Conservation (phyloP, 2,329 filamentous ascomycete genomes). For the Apiospora aurea region DNA sequence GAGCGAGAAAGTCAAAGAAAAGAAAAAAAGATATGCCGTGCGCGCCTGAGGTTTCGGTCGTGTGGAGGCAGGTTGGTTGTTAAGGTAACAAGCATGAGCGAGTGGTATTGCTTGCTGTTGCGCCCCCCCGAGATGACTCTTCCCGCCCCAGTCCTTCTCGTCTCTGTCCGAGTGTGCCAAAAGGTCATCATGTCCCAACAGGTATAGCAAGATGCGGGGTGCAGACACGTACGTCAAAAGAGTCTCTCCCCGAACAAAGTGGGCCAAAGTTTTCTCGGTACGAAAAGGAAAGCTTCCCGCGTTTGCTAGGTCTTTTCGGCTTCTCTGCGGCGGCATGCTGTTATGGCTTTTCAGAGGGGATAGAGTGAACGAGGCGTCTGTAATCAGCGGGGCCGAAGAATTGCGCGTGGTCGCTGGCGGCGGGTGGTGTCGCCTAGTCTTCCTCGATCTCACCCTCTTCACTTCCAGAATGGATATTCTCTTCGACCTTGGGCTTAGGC, state of each 20-base stretch:
- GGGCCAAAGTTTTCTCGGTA: not conserved
- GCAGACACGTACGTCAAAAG: conserved; percentile 25
- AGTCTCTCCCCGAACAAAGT: conserved; percentile 15
- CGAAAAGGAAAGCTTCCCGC: not conserved
- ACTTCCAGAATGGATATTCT: conserved; percentile 80
- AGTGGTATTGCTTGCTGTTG: not conserved
- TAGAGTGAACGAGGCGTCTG: not conserved
- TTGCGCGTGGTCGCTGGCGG: not conserved
- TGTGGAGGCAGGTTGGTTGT: not conserved
- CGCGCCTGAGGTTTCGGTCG: not conserved
- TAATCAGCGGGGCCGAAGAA: not conserved
- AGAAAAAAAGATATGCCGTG: not conserved
- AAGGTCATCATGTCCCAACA: conserved; percentile 24
- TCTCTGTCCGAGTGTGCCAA: conserved; percentile 4
- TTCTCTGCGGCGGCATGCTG: not conserved
- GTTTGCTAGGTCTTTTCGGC: not conserved
- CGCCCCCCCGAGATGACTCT: not conserved
- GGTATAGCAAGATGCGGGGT: conserved; percentile 9
- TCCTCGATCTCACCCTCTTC: conserved; percentile 99
- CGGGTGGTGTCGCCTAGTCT: conserved; percentile 51
- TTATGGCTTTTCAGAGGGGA: not conserved
- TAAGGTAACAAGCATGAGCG: not conserved
- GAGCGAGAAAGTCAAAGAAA: not conserved
- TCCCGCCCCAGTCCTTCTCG: not conserved
- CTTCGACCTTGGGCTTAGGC: conserved; percentile 59